Evolutionary conservation across 2,329 filamentous ascomycete genomes (phyloP), one percentile per base, ranked within the genome.

Genomic region (Ustulina deusta): DNA sequence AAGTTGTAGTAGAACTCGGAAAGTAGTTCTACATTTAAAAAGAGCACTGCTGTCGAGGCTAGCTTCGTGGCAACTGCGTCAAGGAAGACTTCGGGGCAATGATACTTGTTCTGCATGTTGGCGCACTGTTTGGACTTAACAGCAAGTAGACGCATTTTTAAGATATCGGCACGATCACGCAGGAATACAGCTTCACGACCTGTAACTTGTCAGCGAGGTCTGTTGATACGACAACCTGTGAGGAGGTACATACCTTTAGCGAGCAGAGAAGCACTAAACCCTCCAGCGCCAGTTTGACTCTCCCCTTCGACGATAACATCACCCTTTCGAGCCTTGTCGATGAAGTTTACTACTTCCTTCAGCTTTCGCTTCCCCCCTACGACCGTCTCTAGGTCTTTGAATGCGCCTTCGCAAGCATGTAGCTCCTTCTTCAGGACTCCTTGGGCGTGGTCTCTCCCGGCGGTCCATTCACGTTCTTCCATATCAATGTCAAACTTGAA

Each of bases 1-100:
- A 99, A 99, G 78, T 96, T 94, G 82, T 97, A 97, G 83, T 97
- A 97, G 79, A 98, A 99, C 77, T 99, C 97, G 1, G 93, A 95
- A 20, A 99, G 87, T 22, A 99, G 87, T 82, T 99, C 97, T 11
- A 98, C 96, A 76, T 99, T 97, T 34, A 99, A 87, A 85, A 99
- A 99, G 0, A 99, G 88, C 9, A 99, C 96, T 1, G 96, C 95
- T 0, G 96, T 99, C 1, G 93, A 91, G 2, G 95, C 97, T 56
- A 99, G 87, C 81, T 98, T 98, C 73, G 94, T 93, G 1, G 96
- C 94, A 1, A 97, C 96, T 2, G 97, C 94, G 76, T 99, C 94
- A n/a, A 99, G 89, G 83, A 99, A 99, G 17, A 99, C 89, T 78
- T 99, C 96, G 0, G 96, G 96, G 77, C 96, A 99, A 82, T 96